Percentiles rank a stretch among this genome's conserved stretches.
phyloP scores from a whole-genome alignment of 139 green algal genomes.

The Nannochloris sp. region DNA sequence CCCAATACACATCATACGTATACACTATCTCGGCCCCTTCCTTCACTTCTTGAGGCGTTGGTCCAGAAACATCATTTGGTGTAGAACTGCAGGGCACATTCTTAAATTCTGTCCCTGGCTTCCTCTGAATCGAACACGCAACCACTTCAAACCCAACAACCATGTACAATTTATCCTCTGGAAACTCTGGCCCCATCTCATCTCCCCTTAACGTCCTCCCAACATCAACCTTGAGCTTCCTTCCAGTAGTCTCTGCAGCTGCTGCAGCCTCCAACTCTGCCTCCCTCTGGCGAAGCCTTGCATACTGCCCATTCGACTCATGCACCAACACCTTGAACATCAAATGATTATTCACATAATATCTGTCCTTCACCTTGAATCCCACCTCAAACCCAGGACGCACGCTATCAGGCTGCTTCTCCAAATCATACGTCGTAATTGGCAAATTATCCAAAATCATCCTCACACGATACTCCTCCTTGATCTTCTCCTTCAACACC shows the following conservation, averaged over 20 bases:
- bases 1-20: constrained; percentile 91
- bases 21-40: constrained; percentile 50
- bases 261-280: constrained; percentile 44
- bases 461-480: constrained; percentile 79
- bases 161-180: constrained; percentile 50
- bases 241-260: constrained; percentile 22
- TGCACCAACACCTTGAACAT: constrained; percentile 92
- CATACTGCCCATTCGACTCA: constrained; percentile 69
- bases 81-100: constrained; percentile 59
- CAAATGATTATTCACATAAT: constrained; percentile 91
- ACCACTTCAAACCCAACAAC: constrained; percentile 89
- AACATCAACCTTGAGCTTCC: too few species aligned
- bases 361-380: constrained; percentile 45
- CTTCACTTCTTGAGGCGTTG: constrained; percentile 54
- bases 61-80: constrained; percentile 32
- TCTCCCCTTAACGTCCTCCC: neutral
- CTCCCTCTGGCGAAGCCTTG: constrained; percentile 8
- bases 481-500: constrained; percentile 61
- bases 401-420: constrained; percentile 47
- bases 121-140: constrained; percentile 71
- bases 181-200: neutral
- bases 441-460: constrained; percentile 95
- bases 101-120: constrained; percentile 33
- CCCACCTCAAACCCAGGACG: constrained; percentile 82
- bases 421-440: constrained; percentile 81